A percentile compares a stretch with the other conserved stretches of the same genome.
Conservation (phyloP, 2,329 filamentous ascomycete genomes). For the Coniosporium tulheliwenetii region DNA sequence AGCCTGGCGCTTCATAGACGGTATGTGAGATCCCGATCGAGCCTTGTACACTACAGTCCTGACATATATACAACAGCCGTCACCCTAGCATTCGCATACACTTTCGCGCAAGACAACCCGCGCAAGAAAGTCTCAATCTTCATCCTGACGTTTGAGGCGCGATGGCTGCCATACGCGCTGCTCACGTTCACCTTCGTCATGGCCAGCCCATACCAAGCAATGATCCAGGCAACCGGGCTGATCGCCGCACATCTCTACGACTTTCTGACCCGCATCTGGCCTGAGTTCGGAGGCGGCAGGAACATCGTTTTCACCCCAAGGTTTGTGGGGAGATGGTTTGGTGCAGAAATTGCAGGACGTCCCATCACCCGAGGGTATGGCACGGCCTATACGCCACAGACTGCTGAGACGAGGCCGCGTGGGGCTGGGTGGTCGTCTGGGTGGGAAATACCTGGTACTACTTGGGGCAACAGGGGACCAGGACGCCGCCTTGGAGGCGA, state of each 20-base stretch:
- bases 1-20: background rate
- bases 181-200: slow-evolving; percentile 59
- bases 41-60: slow-evolving; percentile 1
- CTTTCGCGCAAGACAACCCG: slow-evolving; percentile 71
- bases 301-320: slow-evolving; percentile 62
- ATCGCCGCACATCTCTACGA: slow-evolving; percentile 80
- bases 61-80: slow-evolving; percentile 38
- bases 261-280: slow-evolving; percentile 78
- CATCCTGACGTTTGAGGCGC: slow-evolving; percentile 69
- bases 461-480: slow-evolving; percentile 45
- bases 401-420: slow-evolving; percentile 21
- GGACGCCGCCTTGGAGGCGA: slow-evolving; percentile 44
- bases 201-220: slow-evolving; percentile 37
- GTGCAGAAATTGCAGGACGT: slow-evolving; percentile 25
- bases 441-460: slow-evolving; percentile 2
- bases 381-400: slow-evolving; percentile 36
- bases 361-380: slow-evolving; percentile 41
- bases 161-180: slow-evolving; percentile 68
- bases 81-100: slow-evolving; percentile 69
- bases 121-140: slow-evolving; percentile 63
- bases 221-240: slow-evolving; percentile 61
- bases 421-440: slow-evolving; percentile 18
- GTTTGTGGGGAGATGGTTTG: slow-evolving; percentile 54
- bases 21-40: background rate
- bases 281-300: slow-evolving; percentile 68